phyloP scores from a whole-genome alignment of 345 rosid species.

The Euphorbia pulcherrima region DNA sequence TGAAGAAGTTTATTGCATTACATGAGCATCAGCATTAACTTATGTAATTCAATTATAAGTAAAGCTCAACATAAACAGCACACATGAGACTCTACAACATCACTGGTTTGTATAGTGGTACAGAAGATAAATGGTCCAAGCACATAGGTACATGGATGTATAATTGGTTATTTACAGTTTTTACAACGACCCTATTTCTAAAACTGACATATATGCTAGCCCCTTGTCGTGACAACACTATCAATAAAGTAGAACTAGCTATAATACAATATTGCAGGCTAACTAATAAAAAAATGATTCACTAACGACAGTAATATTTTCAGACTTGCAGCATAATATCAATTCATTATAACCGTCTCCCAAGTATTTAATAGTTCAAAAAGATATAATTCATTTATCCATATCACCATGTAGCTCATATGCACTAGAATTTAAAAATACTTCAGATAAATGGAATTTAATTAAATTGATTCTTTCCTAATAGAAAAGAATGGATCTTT shows the following conservation, averaged over 20 bases:
- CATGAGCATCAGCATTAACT: neutral
- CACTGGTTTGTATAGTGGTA: too few relatives aligned
- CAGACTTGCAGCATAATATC: neutral
- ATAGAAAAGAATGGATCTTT: neutral
- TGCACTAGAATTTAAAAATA: neutral
- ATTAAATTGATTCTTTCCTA: neutral
- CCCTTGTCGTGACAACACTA: neutral
- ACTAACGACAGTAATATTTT: neutral
- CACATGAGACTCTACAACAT: neutral
- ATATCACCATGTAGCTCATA: neutral
- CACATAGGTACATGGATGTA: neutral
- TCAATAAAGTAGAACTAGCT: neutral
- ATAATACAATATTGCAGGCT: neutral
- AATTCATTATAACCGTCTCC: neutral
- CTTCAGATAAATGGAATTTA: neutral
- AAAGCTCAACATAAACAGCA: neutral
- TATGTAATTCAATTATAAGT: neutral
- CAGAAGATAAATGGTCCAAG: neutral
- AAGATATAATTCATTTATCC: neutral
- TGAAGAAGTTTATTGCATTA: neutral
- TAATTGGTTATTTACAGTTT: neutral
- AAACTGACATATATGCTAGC: neutral
- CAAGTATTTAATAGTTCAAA: neutral
- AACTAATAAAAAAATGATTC: neutral
- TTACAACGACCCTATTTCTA: neutral